These are phyloP conservation scores for Tricharina praecox DNA, from an alignment of 495 filamentous ascomycete genomes.

Conservation along the genomic window DNA sequence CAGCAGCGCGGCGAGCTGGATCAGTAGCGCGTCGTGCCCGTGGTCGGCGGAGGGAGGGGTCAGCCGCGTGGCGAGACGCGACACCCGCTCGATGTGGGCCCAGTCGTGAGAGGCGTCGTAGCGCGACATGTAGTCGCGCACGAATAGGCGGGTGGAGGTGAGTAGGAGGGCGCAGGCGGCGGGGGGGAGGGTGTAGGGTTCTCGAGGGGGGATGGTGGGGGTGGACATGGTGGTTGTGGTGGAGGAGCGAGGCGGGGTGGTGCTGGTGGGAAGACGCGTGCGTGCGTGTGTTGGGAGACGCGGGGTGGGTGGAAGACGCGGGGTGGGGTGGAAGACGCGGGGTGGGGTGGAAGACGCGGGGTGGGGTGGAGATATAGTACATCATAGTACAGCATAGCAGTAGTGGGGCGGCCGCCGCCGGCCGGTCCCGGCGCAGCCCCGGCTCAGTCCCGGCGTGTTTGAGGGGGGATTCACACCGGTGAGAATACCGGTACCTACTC, in stretches of 20 bases:
- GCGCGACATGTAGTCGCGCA: conserved; percentile 47
- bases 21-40: conserved; percentile 37
- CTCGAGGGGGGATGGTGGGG: conserved; percentile 1
- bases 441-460: too few relatives aligned
- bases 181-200: background rate
- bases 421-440: too few relatives aligned
- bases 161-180: conserved; percentile 7
- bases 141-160: conserved; percentile 11
- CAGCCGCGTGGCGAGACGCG: conserved; percentile 48
- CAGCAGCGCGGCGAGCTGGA: conserved; percentile 58
- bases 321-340: too few relatives aligned
- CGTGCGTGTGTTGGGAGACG: too few relatives aligned
- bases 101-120: conserved; percentile 81
- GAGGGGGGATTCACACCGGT: too few relatives aligned
- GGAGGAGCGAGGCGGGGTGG: background rate
- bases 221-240: conserved; percentile 1
- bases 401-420: too few relatives aligned
- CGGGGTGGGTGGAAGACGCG: too few relatives aligned
- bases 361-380: too few relatives aligned
- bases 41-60: conserved; percentile 19
- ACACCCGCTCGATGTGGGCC: conserved; percentile 63
- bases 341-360: too few relatives aligned
- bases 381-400: too few relatives aligned
- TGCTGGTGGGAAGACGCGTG: background rate
- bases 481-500: too few relatives aligned